Evolutionary conservation across 2,329 filamentous ascomycete genomes (phyloP).

Genomic region (Arthrobotrys pseudoclavata): DNA sequence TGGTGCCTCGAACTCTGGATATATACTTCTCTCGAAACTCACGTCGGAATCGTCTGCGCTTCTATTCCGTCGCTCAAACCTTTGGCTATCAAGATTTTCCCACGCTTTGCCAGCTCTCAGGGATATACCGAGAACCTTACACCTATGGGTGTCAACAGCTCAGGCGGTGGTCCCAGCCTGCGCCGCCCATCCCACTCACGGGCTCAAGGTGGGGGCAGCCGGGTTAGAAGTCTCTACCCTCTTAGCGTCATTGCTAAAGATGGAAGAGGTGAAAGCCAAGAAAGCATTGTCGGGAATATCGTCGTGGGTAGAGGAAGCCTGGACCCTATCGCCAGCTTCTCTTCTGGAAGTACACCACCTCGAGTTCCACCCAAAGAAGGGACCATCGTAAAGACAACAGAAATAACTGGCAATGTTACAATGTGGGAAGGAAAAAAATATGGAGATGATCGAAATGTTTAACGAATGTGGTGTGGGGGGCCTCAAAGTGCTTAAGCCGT

Average conservation of each 20-base stretch:
- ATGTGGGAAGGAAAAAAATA: constrained; percentile 29
- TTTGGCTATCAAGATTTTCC: constrained; percentile 67
- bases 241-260: constrained; percentile 37
- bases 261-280: constrained; percentile 52
- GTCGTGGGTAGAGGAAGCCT: constrained; percentile 15
- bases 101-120: constrained; percentile 59
- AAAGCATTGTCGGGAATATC: constrained; percentile 45
- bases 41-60: constrained; percentile 70
- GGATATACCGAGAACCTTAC: constrained; percentile 28
- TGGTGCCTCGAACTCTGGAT: constrained; percentile 57
- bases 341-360: constrained; percentile 33
- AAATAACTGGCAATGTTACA: constrained; percentile 19
- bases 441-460: constrained; percentile 48
- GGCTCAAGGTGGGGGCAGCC: constrained; percentile 28
- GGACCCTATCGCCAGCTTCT: constrained; percentile 46
- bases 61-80: constrained; percentile 70
- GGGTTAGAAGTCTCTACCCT: constrained; percentile 48
- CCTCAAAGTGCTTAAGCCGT: not conserved
- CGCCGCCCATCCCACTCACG: constrained; percentile 41
- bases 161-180: constrained; percentile 20
- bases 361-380: constrained; percentile 38
- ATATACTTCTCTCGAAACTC: constrained; percentile 67
- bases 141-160: constrained; percentile 52
- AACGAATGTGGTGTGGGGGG: not conserved
- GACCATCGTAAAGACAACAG: constrained; percentile 9